Conservation (phyloP, 176 grass and related monocot species). For the Hyparrhenia diplandra region DNA sequence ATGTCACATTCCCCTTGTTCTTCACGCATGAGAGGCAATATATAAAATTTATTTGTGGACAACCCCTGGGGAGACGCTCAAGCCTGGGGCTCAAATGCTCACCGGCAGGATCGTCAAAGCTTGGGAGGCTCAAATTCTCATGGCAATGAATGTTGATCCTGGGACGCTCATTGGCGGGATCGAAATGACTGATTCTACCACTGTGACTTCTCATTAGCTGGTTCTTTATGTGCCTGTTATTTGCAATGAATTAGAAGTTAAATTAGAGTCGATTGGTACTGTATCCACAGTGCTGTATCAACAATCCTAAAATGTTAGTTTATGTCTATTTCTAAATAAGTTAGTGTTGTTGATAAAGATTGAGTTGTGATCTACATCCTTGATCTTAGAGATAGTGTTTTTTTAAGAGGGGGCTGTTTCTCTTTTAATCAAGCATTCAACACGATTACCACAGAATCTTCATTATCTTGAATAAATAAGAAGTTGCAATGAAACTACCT, state of each 20-base stretch:
- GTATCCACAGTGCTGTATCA: neutral
- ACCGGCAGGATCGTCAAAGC: neutral
- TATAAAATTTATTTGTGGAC: neutral
- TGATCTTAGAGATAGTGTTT: neutral
- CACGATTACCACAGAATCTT: neutral
- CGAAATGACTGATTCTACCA: neutral
- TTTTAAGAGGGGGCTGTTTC: neutral
- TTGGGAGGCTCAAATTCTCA: neutral
- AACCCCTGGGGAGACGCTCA: neutral
- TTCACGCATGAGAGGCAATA: neutral
- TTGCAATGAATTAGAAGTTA: conserved; percentile 2
- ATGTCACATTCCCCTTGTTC: neutral
- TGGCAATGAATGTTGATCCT: neutral
- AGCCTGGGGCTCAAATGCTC: neutral
- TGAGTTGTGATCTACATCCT: too few relatives aligned
- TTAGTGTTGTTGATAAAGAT: neutral
- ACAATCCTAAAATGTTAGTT: neutral
- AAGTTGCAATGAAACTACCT: neutral
- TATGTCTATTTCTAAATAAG: neutral
- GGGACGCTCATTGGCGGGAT: neutral
- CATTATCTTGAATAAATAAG: neutral
- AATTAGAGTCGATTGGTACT: neutral
- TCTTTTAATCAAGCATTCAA: neutral
- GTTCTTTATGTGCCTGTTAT: conserved; percentile 5
- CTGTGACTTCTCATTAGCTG: neutral